Base-by-base conservation (phyloP, 2,329 filamentous ascomycete genomes). In the Sporothrix mexicana region DNA sequence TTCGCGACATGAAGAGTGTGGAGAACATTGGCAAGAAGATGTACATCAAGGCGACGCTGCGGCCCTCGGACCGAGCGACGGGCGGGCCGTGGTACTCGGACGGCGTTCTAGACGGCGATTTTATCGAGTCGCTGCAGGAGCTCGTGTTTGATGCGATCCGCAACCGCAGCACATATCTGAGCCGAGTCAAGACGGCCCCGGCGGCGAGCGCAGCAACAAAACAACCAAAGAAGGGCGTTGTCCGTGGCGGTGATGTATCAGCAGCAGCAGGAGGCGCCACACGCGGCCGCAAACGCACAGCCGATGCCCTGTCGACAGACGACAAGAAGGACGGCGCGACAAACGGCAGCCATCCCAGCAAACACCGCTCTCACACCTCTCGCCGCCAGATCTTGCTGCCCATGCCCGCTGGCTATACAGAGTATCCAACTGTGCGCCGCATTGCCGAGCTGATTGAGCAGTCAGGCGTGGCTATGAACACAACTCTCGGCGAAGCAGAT, bases 61-160 rank as follows among this genome's bases (percentile, higher is more conserved):
- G 90, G 12, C 95, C 96, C 0, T 93, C 92, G 71, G 95, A 98
- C 75, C 92, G 96, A 74, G 93, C 97, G 64, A 97, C 94, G 0
- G 96, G 96, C 66, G 96, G 96, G 1, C 92, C 94, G 9, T 99
- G 95, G 93, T 98, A 96, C 81, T 95, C 93, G 8, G 94, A 97
- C 75, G 93, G 94, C 70, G 92, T 95, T 76, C 87, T 98, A 13
- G 96, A 99, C 81, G 91, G 93, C 76, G 92, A 92, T 73, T 93
- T 99, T 80, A 95, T 98, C 77, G 90, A 93, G 72, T 89, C 90
- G 57, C 85, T 98, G 68, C 89, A 92, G 74, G 87, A 88, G 23
- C 88, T 92, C 74, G 88, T 97, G 69, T 92, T 93, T 77, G 88
- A 91, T 76, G 91, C 90, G 74, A 89, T 97, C 74, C 90, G 91